These are phyloP conservation scores for Candida incommunis DNA, from an alignment of 805 yeast species.

Conservation along the genomic window DNA sequence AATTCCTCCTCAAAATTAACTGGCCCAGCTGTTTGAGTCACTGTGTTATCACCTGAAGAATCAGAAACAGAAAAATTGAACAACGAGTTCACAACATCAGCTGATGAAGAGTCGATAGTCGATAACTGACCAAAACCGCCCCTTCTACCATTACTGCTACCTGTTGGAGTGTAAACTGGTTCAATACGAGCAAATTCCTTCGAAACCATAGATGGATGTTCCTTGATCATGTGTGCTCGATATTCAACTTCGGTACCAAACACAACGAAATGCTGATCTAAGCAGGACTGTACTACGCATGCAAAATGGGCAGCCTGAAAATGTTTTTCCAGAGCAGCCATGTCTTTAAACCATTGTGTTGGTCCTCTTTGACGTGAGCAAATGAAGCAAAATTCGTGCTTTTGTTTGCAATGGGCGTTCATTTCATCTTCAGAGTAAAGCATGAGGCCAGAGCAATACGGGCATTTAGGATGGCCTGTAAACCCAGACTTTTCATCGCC, in stretches of 20 bases:
- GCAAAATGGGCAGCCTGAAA: constrained; percentile 60
- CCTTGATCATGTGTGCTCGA: constrained; percentile 74
- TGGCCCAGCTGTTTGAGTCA: constrained; percentile 4
- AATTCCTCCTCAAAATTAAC: constrained; percentile 8
- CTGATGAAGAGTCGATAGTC: constrained; percentile 28
- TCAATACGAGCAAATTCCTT: constrained; percentile 12
- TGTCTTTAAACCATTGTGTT: constrained; percentile 56
- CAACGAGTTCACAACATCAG: constrained; percentile 3
- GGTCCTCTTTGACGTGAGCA: constrained; percentile 57
- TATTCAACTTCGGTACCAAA: constrained; percentile 77
- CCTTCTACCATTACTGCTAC: constrained; percentile 12
- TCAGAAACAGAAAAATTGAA: constrained; percentile 1
- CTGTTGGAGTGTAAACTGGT: neutral
- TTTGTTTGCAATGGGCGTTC: constrained; percentile 63
- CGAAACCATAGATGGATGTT: constrained; percentile 53
- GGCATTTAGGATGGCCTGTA: constrained; percentile 80
- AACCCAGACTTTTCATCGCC: constrained; percentile 62
- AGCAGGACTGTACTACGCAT: constrained; percentile 63
- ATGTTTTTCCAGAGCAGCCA: constrained; percentile 61
- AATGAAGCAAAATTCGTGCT: constrained; percentile 79
- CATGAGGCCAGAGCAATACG: constrained; percentile 52
- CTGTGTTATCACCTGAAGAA: constrained; percentile 3
- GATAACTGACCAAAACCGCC: constrained; percentile 44
- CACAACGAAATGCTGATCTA: constrained; percentile 85
- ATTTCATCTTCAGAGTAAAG: constrained; percentile 86